Evolutionary conservation across 2,329 filamentous ascomycete genomes (phyloP).

Genomic region (Hypoxylon sp.): DNA sequence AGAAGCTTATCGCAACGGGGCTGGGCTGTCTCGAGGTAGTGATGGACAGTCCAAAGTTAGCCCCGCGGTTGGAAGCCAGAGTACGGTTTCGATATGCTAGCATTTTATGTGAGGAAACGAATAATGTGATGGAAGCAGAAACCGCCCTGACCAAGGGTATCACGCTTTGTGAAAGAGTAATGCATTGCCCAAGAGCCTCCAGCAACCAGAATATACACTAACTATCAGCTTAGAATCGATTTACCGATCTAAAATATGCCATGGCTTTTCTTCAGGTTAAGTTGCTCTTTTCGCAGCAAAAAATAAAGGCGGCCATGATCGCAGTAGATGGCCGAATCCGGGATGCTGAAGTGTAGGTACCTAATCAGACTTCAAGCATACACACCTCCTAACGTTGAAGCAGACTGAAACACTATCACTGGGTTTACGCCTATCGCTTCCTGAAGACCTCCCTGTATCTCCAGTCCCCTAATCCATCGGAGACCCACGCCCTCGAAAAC

Average conservation of each 20-base stretch:
- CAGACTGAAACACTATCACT: constrained; percentile 70
- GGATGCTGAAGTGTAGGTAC: constrained; percentile 70
- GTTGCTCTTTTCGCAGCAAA: constrained; percentile 71
- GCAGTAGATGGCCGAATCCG: constrained; percentile 73
- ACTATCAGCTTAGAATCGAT: constrained; percentile 56
- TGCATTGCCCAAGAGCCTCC: constrained; percentile 13
- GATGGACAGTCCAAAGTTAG: constrained; percentile 66
- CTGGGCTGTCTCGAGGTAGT: constrained; percentile 76
- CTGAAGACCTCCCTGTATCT: constrained; percentile 75
- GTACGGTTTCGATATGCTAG: constrained; percentile 76
- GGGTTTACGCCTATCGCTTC: constrained; percentile 81
- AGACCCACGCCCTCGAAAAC: constrained; percentile 72
- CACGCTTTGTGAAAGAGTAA: constrained; percentile 71
- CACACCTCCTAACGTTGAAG: constrained; percentile 31
- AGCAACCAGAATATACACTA: constrained; percentile 39
- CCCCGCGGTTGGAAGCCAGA: constrained; percentile 73
- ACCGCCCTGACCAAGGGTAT: constrained; percentile 76
- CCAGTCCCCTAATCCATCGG: constrained; percentile 66
- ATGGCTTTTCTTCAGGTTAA: constrained; percentile 79
- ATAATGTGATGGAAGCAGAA: constrained; percentile 77
- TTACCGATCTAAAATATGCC: constrained; percentile 75
- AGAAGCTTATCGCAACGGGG: constrained; percentile 75
- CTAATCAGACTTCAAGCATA: background rate
- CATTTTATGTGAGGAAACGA: constrained; percentile 77
- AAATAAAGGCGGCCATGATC: constrained; percentile 76